Conservation (phyloP, 169 alveolate genomes). For the Cryptosporidium muris region DNA sequence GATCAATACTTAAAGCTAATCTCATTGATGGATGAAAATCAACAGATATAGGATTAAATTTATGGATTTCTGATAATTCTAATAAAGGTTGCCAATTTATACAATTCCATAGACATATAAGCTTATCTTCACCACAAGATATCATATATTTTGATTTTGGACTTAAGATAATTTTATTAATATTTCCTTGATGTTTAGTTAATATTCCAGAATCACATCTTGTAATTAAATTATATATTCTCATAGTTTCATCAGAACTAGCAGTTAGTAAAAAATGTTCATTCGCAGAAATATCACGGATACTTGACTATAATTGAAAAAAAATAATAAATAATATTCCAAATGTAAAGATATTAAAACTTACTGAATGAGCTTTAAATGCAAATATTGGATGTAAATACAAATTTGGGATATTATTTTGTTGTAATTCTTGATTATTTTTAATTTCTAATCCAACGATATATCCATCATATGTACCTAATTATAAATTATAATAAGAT, state of each 20-base stretch:
- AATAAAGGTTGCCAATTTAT: slow-evolving; percentile 42
- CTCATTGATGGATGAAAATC: slow-evolving; percentile 63
- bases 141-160: slow-evolving; percentile 28
- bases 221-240: slow-evolving; percentile 42
- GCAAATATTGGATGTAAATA: slow-evolving; percentile 19
- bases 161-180: slow-evolving; percentile 7
- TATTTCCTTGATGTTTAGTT: slow-evolving; percentile 38
- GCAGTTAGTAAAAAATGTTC: slow-evolving; percentile 27
- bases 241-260: slow-evolving; percentile 50
- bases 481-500: background rate
- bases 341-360: background rate
- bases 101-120: slow-evolving; percentile 39
- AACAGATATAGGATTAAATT: slow-evolving; percentile 27
- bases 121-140: slow-evolving; percentile 62
- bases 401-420: background rate
- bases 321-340: background rate
- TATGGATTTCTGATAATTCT: slow-evolving; percentile 5
- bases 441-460: slow-evolving; percentile 23
- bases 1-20: slow-evolving; percentile 39
- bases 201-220: slow-evolving; percentile 56
- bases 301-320: slow-evolving; percentile 1
- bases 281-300: slow-evolving; percentile 25
- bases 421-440: background rate
- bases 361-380: slow-evolving; percentile 54
- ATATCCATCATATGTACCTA: slow-evolving; percentile 62